Percentiles rank a stretch among this genome's conserved stretches.
Conservation (phyloP, 1,284 basidiomycete species). For the Trametes sp. region DNA sequence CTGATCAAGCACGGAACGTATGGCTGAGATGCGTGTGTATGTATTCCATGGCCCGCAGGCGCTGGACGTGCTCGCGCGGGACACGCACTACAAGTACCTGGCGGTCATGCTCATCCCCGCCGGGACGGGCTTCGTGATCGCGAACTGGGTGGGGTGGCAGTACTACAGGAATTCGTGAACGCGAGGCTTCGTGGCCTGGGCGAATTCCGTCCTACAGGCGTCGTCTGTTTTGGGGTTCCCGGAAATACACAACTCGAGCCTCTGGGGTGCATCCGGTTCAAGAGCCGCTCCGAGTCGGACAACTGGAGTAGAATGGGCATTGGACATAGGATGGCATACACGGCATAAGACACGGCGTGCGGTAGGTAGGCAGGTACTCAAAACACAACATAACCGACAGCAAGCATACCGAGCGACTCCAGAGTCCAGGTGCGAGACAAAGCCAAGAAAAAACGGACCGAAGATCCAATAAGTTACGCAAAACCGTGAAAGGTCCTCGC, state of each 20-base stretch:
- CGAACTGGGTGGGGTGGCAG: constrained; percentile 97
- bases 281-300: too few species aligned
- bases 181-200: not conserved
- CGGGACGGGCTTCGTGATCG: constrained; percentile 88
- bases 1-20: not conserved
- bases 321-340: constrained; percentile 9
- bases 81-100: constrained; percentile 92
- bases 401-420: constrained; percentile 23
- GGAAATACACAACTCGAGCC: too few species aligned
- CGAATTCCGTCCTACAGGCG: too few species aligned
- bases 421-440: not conserved
- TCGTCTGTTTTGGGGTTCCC: too few species aligned
- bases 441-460: constrained; percentile 6
- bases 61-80: constrained; percentile 66
- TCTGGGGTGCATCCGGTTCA: too few species aligned
- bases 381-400: constrained; percentile 20
- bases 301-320: too few species aligned
- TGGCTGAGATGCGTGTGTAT: not conserved
- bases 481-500: constrained; percentile 26
- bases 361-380: constrained; percentile 14
- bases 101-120: constrained; percentile 81
- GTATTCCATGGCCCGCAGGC: constrained; percentile 48
- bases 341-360: constrained; percentile 7
- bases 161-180: constrained; percentile 86
- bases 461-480: constrained; percentile 30